Evolutionary conservation across 768 basidiomycete species (phyloP).

Genomic region (Daedaleopsis sinensis): DNA sequence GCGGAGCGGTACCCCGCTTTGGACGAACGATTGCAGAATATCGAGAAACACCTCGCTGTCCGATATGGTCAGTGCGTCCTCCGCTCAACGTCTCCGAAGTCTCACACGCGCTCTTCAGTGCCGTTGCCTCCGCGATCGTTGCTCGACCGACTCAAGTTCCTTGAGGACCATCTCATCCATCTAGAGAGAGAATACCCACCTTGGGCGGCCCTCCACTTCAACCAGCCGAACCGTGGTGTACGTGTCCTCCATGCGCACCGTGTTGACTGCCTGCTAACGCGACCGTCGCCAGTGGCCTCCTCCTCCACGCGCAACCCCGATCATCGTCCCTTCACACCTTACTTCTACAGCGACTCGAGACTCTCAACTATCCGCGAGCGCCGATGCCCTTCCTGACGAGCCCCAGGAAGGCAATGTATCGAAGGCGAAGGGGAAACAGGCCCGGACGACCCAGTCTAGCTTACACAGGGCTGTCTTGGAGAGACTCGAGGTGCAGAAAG

Average conservation of each 20-base stretch:
- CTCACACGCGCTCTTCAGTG: slow-evolving; percentile 42
- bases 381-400: background rate
- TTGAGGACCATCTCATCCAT: slow-evolving; percentile 77
- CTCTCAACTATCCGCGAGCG: background rate
- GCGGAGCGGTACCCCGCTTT: slow-evolving; percentile 58
- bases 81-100: background rate
- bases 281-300: slow-evolving; percentile 69
- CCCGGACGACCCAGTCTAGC: slow-evolving; percentile 54
- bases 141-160: slow-evolving; percentile 62
- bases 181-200: slow-evolving; percentile 85
- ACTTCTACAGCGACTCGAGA: slow-evolving; percentile 30
- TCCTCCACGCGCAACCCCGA: slow-evolving; percentile 74
- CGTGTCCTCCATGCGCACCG: slow-evolving; percentile 32
- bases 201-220: slow-evolving; percentile 89
- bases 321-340: slow-evolving; percentile 76
- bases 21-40: slow-evolving; percentile 62
- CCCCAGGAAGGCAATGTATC: slow-evolving; percentile 11
- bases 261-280: background rate
- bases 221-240: slow-evolving; percentile 81
- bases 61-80: slow-evolving; percentile 58
- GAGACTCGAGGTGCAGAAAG: slow-evolving; percentile 71
- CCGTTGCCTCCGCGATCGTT: slow-evolving; percentile 71
- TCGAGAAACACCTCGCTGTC: slow-evolving; percentile 74
- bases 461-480: slow-evolving; percentile 78
- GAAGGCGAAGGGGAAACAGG: slow-evolving; percentile 30